Conservation (phyloP, 2,329 filamentous ascomycete species). For the Neoscytalidium dimidiatum region DNA sequence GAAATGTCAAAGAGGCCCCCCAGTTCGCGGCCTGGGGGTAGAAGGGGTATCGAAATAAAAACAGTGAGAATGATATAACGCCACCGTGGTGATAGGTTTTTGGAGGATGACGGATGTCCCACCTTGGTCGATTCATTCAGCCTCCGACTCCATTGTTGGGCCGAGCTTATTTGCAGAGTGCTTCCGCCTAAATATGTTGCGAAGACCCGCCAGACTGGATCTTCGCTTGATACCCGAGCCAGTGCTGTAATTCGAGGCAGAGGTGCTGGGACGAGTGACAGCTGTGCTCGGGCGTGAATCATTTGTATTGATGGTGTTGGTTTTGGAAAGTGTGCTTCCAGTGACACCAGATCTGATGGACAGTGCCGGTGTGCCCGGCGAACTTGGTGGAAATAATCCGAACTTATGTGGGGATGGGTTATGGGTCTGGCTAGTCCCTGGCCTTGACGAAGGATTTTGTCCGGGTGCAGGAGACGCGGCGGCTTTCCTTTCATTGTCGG, state of each 20-base stretch:
- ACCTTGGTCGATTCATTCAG: background rate
- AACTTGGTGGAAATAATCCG: conserved; percentile 14
- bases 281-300: conserved; percentile 12
- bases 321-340: conserved; percentile 11
- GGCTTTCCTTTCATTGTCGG: conserved; percentile 10
- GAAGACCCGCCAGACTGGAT: conserved; percentile 9
- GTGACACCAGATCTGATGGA: conserved; percentile 18
- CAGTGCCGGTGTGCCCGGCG: background rate
- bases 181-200: conserved; percentile 14
- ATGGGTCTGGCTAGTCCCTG: conserved; percentile 3
- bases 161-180: conserved; percentile 16
- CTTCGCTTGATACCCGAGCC: background rate
- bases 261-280: conserved; percentile 13
- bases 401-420: conserved; percentile 2
- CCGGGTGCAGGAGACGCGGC: background rate
- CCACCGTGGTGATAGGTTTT: background rate
- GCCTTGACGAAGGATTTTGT: background rate
- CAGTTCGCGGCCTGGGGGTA: background rate
- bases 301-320: conserved; percentile 13
- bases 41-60: conserved; percentile 19
- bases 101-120: background rate
- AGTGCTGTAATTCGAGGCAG: conserved; percentile 16
- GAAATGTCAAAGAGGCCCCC: background rate
- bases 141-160: conserved; percentile 14
- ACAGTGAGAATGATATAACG: background rate